Base-by-base conservation (phyloP, 331 rosid species). In the Prunus yedoensis region DNA sequence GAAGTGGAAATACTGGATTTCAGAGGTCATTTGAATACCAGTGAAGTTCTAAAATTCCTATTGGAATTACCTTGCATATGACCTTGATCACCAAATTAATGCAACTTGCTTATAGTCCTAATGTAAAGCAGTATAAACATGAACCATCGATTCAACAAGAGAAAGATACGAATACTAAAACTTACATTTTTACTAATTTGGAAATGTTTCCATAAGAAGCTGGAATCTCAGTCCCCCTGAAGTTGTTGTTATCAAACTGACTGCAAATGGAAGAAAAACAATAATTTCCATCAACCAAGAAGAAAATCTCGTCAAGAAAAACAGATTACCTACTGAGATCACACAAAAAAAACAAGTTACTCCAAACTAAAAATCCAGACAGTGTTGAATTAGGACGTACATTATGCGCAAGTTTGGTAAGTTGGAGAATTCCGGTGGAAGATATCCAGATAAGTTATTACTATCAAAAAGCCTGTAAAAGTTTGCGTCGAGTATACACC, bases 161-260 rank as follows among this genome's bases (percentile, higher is more conserved):
- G 41, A 6, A 47, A 13, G 4, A 49, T 49, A 49, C 5, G 4
- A 61, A 61, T 61, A 61, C 27, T 3, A 13, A 2, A 65, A 80
- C 96, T 85, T 88, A 93, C 96, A 89, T 56, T 84, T 93, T 93
- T 69, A 46, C 84, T 53, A 93, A 83, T 21, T 13, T 51, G 63
- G 87, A 52, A 20, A 93, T 77, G 43, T 76, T 88, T 72, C 77
- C 84, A 81, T 87, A 93, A 67, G 88, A 68, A 41, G 85, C 83
- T 71, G 98, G 98, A 83, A 93, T 91, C 73, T 70, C 89, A 45
- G 61, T 63, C 76, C 88, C 91, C 5, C 71, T 23, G 78, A 93
- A 91, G 82, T 93, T 84, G 80, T 93, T 93, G 88, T 86, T 88
- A 82, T 93, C 96, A 32, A 89, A 85, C 78, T 93, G 98, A 56